Conservation (phyloP, 163 green algal species). For the Chlamydomonas reinhardtii region DNA sequence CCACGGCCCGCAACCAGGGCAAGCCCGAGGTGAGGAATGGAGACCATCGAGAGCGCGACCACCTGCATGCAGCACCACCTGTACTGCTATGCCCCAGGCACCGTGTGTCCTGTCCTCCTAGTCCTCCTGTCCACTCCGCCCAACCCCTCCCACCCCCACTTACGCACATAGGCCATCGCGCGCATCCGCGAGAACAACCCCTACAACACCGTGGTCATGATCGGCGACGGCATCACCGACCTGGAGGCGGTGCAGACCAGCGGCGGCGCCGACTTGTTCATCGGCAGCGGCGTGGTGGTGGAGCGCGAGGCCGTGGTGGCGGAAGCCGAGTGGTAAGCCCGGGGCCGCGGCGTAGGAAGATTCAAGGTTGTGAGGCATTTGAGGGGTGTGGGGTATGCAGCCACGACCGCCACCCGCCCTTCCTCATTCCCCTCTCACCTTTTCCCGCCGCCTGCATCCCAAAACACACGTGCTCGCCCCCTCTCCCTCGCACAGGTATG, state of each 20-base stretch:
- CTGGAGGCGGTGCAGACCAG: conserved; percentile 77
- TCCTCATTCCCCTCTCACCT: neutral
- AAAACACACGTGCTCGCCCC: too few relatives aligned
- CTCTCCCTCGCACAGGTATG: conserved; percentile 49
- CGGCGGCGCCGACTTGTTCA: conserved; percentile 83
- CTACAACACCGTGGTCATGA: conserved; percentile 85
- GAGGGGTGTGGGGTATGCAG: too few relatives aligned
- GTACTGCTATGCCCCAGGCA: too few relatives aligned
- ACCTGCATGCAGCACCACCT: too few relatives aligned
- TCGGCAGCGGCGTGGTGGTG: conserved; percentile 63
- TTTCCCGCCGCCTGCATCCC: too few relatives aligned
- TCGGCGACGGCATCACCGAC: conserved; percentile 85
- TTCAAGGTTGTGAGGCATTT: too few relatives aligned
- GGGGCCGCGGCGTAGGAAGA: too few relatives aligned
- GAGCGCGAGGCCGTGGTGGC: conserved; percentile 36
- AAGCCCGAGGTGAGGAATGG: conserved; percentile 60
- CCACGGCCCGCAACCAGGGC: conserved; percentile 73
- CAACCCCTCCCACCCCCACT: too few relatives aligned
- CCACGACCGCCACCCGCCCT: too few relatives aligned
- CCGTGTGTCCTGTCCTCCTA: too few relatives aligned
- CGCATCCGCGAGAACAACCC: conserved; percentile 74
- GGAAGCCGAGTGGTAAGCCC: conserved; percentile 50
- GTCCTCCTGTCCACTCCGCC: too few relatives aligned
- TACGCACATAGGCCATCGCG: conserved; percentile 62
- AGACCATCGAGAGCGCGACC: too few relatives aligned